These are phyloP conservation scores for Coleophoma eucalyptorum DNA, from an alignment of 2,329 filamentous ascomycete species.

Conservation along the genomic window DNA sequence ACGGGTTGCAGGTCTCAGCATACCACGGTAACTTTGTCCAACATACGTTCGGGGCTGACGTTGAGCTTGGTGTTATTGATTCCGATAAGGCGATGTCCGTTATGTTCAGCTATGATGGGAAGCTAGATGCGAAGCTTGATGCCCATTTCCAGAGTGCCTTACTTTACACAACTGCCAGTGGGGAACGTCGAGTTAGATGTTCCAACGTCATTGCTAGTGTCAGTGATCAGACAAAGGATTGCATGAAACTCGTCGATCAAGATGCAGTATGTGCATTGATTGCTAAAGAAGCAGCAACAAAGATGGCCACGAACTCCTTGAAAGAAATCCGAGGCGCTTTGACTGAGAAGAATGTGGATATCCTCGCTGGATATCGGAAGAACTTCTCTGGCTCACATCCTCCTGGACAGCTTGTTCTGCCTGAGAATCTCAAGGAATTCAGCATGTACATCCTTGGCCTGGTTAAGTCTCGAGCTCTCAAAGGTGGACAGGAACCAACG, in stretches of 20 bases:
- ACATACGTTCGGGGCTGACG: constrained; percentile 89
- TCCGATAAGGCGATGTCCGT: constrained; percentile 91
- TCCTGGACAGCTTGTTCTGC: constrained; percentile 88
- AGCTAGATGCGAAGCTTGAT: constrained; percentile 93
- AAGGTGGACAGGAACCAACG: constrained; percentile 84
- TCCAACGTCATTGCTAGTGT: constrained; percentile 92
- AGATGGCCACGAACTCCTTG: constrained; percentile 68
- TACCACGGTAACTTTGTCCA: constrained; percentile 98
- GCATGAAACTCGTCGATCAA: constrained; percentile 92
- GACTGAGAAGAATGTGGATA: constrained; percentile 89
- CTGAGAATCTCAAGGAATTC: constrained; percentile 93
- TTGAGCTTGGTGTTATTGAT: constrained; percentile 90
- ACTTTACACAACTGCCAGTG: constrained; percentile 87
- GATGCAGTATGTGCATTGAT: constrained; percentile 87
- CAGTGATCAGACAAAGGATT: constrained; percentile 77
- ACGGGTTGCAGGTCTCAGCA: constrained; percentile 86
- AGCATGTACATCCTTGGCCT: constrained; percentile 93
- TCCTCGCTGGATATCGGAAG: constrained; percentile 88
- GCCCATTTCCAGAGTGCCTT: constrained; percentile 96
- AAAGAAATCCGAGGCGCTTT: constrained; percentile 83
- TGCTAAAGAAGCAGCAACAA: constrained; percentile 90
- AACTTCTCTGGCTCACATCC: constrained; percentile 83
- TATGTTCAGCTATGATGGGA: constrained; percentile 92
- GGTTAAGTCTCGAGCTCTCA: constrained; percentile 88
- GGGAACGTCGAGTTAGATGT: constrained; percentile 86